Evolutionary conservation across 2,329 filamentous ascomycete species (phyloP), one percentile per base, ranked within the genome.

Genomic region (Penicillium sp.): DNA sequence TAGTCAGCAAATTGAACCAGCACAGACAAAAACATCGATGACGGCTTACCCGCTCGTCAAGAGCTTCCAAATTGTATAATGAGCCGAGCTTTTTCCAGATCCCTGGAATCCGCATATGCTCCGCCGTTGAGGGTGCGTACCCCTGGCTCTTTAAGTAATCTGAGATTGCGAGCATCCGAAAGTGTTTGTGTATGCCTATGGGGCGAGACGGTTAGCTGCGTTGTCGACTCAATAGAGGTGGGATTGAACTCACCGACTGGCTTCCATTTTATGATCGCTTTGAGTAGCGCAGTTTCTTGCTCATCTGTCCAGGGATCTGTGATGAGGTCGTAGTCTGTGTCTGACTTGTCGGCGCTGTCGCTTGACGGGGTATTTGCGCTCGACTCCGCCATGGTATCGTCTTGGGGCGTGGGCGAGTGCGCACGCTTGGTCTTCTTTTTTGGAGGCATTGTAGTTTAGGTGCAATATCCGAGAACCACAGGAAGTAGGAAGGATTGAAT

Each of bases 291-390:
- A 1, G 90, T 92, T 63, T 96, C 89, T 74, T 99, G 94, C 69
- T 97, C 93, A 68, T 96, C 92, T 4, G 92, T 97, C 94, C 94
- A 99, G 26, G 87, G 84, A 62, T 93, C 90, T 55, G 85, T 83
- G 47, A 84, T 73, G 4, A 80, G 69, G 59, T 85, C 77, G 57
- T 76, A 74, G 18, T 72, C 70, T n/a, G 73, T 66, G 58, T 76
- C 71, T 39, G 63, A 62, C 49, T 76, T 69, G 59, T 56, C 53
- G 61, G 64, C 58, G 61, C 62, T 59, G 61, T 72, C 66, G 66
- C 64, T 66, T 37, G 67, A 63, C 22, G 67, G 63, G 11, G 71
- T 69, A 47, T 67, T 64, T 32, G 65, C 62, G 53, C 58, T 61
- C 18, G 69, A 67, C 42, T 63, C 63, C 39, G 65, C 66, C 35